Conservation (phyloP, 2,329 filamentous ascomycete genomes). For the Thelonectria rubi region DNA sequence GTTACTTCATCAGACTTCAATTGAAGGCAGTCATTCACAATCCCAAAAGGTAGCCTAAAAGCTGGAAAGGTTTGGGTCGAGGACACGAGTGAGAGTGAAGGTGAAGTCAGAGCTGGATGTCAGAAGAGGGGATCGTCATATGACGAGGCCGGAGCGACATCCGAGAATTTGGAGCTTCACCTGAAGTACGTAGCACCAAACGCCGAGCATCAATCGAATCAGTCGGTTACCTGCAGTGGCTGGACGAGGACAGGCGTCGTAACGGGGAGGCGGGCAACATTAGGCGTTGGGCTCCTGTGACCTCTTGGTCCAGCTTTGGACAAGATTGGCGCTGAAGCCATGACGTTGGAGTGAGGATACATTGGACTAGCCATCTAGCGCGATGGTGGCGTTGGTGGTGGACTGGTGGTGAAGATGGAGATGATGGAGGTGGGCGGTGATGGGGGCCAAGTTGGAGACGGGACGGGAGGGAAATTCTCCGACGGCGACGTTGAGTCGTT, state of each 20-base stretch:
- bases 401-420: neutral
- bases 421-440: too few species aligned
- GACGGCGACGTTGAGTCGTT: too few species aligned
- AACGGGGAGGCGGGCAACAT: neutral
- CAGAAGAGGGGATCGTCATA: slow-evolving; percentile 41
- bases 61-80: neutral
- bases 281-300: neutral
- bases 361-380: neutral
- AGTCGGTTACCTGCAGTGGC: neutral
- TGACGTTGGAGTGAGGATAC: neutral
- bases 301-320: neutral
- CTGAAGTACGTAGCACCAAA: slow-evolving; percentile 6
- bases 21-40: neutral
- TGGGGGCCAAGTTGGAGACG: too few species aligned
- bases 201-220: neutral
- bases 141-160: slow-evolving; percentile 30
- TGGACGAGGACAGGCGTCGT: neutral
- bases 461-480: too few species aligned
- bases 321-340: neutral
- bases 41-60: slow-evolving; percentile 6
- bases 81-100: neutral
- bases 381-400: neutral
- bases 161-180: slow-evolving; percentile 10
- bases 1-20: slow-evolving; percentile 8
- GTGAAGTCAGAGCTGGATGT: slow-evolving; percentile 18